Percentiles rank a stretch among this genome's conserved stretches.
Evolutionary conservation across 1,284 basidiomycete genomes (phyloP).

Genomic region (Ganoderma lingzhi): DNA sequence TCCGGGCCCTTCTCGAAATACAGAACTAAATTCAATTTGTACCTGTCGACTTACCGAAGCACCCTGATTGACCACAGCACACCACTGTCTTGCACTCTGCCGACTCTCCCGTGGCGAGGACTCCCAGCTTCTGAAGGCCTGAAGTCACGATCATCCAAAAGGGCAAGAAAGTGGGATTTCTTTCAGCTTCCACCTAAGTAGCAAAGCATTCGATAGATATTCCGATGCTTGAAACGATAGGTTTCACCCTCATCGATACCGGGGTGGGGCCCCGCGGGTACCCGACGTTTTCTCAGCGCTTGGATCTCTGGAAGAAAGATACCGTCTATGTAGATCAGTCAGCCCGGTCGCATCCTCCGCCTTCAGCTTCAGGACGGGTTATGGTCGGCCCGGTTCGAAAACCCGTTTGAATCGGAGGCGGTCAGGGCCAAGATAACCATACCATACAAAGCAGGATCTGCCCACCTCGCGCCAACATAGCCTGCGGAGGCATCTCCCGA

Average conservation of each 20-base stretch:
- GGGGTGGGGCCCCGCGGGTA: background rate
- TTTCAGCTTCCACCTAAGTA: background rate
- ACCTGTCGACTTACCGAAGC: background rate
- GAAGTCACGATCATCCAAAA: background rate
- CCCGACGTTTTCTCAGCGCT: background rate
- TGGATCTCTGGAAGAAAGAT: conserved; percentile 3
- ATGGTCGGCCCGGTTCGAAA: conserved; percentile 28
- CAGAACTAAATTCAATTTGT: background rate
- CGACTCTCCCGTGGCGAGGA: background rate
- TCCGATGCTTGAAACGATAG: background rate
- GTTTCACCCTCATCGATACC: background rate
- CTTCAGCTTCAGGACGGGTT: background rate
- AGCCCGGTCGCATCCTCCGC: background rate
- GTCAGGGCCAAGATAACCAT: conserved; percentile 19
- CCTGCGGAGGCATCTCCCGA: conserved; percentile 11
- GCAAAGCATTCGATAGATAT: background rate
- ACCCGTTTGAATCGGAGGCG: conserved; percentile 15
- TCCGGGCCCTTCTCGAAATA: background rate
- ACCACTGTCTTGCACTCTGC: background rate
- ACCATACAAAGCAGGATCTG: conserved; percentile 17
- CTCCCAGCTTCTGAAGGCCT: background rate
- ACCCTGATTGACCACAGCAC: background rate
- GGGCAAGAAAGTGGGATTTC: background rate
- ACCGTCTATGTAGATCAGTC: background rate
- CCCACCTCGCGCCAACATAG: conserved; percentile 6